Evolutionary conservation across 73 alveolate genomes (phyloP).

Genomic region (Symbiodinium pilosum): DNA sequence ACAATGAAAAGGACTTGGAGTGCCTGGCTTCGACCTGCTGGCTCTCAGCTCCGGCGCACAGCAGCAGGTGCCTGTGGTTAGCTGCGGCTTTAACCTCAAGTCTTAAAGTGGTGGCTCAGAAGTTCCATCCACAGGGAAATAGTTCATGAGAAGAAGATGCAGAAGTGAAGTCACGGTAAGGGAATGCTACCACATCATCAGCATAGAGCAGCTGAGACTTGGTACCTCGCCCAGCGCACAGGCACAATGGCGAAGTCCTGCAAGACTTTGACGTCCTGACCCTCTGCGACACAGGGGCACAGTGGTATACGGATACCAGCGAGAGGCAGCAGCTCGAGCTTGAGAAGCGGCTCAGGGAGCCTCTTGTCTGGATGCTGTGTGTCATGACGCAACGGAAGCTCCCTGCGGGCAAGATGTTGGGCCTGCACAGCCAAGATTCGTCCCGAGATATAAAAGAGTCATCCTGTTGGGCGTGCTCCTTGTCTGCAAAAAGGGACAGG

Average conservation of each 20-base stretch:
- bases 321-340: constrained; percentile 50
- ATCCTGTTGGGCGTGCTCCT: constrained; percentile 50
- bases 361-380: neutral
- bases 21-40: constrained; percentile 68
- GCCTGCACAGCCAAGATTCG: constrained; percentile 42
- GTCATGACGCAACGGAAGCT: no score
- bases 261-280: constrained; percentile 84
- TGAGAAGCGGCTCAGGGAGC: constrained; percentile 58
- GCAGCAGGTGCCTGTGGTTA: neutral
- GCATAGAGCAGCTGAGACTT: neutral
- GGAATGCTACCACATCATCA: neutral
- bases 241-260: constrained; percentile 54
- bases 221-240: neutral
- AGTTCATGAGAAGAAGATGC: neutral
- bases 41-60: constrained; percentile 46
- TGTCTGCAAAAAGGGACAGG: neutral
- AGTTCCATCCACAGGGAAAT: no score
- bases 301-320: constrained; percentile 52
- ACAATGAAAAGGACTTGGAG: neutral
- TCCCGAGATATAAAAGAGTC: constrained; percentile 43
- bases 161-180: neutral
- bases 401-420: no score
- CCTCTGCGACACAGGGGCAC: constrained; percentile 66
- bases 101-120: neutral
- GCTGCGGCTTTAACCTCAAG: neutral